Evolutionary conservation across 2,329 filamentous ascomycete genomes (phyloP).

Genomic region (Beauveria sp.): DNA sequence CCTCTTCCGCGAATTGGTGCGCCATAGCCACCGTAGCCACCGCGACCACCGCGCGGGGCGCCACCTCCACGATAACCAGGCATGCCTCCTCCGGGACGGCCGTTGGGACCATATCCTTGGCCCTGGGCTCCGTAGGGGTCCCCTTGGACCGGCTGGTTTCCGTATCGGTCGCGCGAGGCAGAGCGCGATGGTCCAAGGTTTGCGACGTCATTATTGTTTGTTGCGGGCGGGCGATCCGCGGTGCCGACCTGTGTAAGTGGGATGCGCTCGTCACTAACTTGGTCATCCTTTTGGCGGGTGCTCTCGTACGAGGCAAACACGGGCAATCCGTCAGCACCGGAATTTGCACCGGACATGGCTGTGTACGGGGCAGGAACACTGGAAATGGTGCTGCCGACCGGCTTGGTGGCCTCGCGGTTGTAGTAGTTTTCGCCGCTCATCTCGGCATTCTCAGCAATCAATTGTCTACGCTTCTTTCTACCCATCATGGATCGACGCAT

Average conservation of each 20-base stretch:
- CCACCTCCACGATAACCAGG: conserved; percentile 27
- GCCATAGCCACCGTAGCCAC: conserved; percentile 38
- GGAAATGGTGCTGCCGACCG: conserved; percentile 26
- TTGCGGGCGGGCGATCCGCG: conserved; percentile 47
- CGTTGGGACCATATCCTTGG: conserved; percentile 31
- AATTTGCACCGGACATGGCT: conserved; percentile 48
- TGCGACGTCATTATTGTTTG: conserved; percentile 31
- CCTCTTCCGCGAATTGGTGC: conserved; percentile 31
- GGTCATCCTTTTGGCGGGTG: conserved; percentile 50
- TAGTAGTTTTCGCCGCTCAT: conserved; percentile 96
- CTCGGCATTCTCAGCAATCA: conserved; percentile 88
- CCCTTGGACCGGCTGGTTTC: conserved; percentile 44
- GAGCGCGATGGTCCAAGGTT: conserved; percentile 30
- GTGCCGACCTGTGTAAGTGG: conserved; percentile 62
- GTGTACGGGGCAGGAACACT: conserved; percentile 53
- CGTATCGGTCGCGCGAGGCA: conserved; percentile 54
- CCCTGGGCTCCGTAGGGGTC: conserved; percentile 41
- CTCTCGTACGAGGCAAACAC: conserved; percentile 61
- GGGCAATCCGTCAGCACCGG: conserved; percentile 40
- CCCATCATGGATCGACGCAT: conserved; percentile 91
- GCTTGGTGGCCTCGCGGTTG: conserved; percentile 54
- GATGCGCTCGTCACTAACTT: conserved; percentile 60
- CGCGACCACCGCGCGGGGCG: conserved; percentile 37
- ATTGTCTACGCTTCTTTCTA: conserved; percentile 85
- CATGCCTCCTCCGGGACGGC: conserved; percentile 43